Base-by-base conservation (phyloP, 345 rosid species). In the Melaleuca quinquenervia region DNA sequence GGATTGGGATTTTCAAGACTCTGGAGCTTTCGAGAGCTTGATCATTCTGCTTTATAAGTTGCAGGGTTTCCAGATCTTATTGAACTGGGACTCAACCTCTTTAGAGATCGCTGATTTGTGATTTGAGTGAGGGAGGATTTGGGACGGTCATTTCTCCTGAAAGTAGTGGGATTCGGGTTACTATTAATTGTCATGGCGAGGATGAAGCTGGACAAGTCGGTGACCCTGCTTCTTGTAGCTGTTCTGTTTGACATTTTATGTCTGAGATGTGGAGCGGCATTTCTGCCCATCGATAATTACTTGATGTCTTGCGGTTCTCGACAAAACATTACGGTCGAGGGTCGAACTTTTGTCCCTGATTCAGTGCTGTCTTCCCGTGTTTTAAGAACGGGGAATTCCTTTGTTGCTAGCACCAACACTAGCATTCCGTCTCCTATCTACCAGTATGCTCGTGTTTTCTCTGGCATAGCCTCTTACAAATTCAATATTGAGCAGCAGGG, bases 301-400 rank as follows among this genome's bases (percentile, higher is more conserved):
- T 91, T 97, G 85, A 91, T 97, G 82, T 93, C 93, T 84, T 96
- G 99, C 88, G 99, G 99, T 87, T 91, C 98, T 87, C 89, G 94
- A 26, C 91, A 92, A 89, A 93, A 91, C 90, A 91, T 94, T 83
- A 91, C 92, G 64, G 94, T 91, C 82, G 93, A 91, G 90, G 96
- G 95, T 80, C 90, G 93, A 92, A 94, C 93, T 85, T 97, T 91
- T 88, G 93, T 96, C 90, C 96, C 98, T 52, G 99, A 97, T 89
- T 84, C 92, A 0, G 88, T 56, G 49, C 98, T 93, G 52, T 89
- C 95, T 52, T 91, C 94, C 24, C 96, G 91, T 85, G 45, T 86
- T 5, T 84, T 94, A 88, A 95, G 91, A 89, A 88, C 75, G 89
- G 98, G 91, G 62, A 90, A 86, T 87, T 92, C 98, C 51, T 22